Evolutionary conservation across 1,284 basidiomycete species (phyloP), one percentile per base, ranked within the genome.

Genomic region (Pyrrhoderma noxium): DNA sequence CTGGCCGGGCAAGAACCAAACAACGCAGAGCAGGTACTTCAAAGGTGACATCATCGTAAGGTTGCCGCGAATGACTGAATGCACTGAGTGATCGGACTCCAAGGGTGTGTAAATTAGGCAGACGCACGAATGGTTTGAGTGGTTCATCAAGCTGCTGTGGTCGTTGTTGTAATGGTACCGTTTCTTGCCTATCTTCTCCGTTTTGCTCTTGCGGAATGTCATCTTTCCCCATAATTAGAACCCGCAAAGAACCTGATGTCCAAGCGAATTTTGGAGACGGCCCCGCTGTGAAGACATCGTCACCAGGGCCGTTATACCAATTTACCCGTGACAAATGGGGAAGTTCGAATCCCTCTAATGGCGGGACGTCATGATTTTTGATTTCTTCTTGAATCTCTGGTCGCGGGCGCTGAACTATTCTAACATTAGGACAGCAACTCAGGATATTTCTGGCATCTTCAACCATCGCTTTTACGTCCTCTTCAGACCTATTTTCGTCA

Each of bases 91-190:
- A 49, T 5, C 37, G 41, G 7, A 53, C 37, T 19, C 36, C 19
- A n/a, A 53, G 47, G 3, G 52, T 49, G 36, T 53, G 52, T 5
- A 53, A 22, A 35, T 53, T 53, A 8, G 52, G 52, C 14, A 53
- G 41, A 16, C 18, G n/a, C 8, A 52, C 23, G 3, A 23, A 8
- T 3, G 45, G 21, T 37, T n/a, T 27, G 16, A 9, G 22, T 9
- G 11, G 9, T 18, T n/a, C n/a, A n/a, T n/a, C n/a, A n/a, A n/a
- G n/a, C 27, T 31, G 27, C 27, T 5, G 27, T 16, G 18, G 3
- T 43, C 41, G 41, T 21, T 31, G 27, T 31, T 31, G n/a, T n/a
- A n/a, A n/a, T n/a, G n/a, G 8, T 41, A 41, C 2, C 34, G 25
- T 11, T 19, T 27, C 43, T 45, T 45, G 18, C 9, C 11, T 34